Conservation (phyloP, 441 rosid species). For the Adansonia grandidieri region DNA sequence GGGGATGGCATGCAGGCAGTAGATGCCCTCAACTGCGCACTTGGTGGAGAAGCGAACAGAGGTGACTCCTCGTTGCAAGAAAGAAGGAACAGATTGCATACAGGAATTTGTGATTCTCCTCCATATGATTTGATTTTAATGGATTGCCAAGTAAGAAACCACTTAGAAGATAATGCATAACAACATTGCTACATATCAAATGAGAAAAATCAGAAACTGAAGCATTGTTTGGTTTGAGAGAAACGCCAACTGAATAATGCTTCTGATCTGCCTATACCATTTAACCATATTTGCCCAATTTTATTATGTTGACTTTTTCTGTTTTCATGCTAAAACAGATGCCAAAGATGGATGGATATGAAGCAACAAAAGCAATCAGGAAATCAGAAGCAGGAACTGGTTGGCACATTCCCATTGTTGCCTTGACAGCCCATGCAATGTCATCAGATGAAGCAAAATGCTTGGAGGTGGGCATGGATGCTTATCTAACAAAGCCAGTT, state of each 20-base stretch:
- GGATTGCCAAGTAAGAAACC: conserved; percentile 88
- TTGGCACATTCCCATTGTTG: conserved; percentile 81
- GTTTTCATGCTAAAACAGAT: conserved; percentile 47
- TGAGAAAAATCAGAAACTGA: not conserved
- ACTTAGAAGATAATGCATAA: not conserved
- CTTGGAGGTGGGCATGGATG: conserved; percentile 97
- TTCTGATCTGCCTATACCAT: not conserved
- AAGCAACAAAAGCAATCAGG: conserved; percentile 89
- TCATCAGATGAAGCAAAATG: conserved; percentile 94
- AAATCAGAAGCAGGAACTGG: conserved; percentile 65
- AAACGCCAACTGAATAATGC: not conserved
- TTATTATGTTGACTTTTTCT: not conserved
- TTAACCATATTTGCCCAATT: not conserved
- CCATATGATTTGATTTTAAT: conserved; percentile 83
- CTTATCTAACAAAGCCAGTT: conserved; percentile 93
- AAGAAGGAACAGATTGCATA: conserved; percentile 27
- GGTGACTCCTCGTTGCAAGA: conserved; percentile 37
- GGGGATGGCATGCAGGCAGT: conserved; percentile 94
- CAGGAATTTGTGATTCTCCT: conserved; percentile 35
- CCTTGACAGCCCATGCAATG: conserved; percentile 97
- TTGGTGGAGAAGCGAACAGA: conserved; percentile 28
- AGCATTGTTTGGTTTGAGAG: not conserved
- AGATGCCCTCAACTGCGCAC: conserved; percentile 57
- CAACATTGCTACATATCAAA: not conserved
- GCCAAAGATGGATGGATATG: conserved; percentile 98